phyloP scores from a whole-genome alignment of 768 basidiomycete species.

The Melanogaster broomeanus region DNA sequence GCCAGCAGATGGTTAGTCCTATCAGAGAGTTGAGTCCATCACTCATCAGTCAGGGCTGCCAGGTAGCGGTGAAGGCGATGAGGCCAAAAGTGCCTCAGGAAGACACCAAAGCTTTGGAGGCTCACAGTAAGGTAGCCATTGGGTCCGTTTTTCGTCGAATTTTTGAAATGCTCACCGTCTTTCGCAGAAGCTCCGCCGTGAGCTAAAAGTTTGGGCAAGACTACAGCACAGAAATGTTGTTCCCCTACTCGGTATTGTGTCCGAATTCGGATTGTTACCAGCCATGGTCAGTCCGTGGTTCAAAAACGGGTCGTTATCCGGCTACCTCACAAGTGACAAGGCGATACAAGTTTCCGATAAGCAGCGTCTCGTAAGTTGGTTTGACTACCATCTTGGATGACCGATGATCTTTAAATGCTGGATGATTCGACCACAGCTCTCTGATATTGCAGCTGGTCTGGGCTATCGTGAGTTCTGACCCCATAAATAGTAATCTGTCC shows the following conservation, averaged over 20 bases:
- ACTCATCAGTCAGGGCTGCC: background rate
- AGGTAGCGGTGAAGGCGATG: constrained; percentile 26
- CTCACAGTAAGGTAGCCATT: constrained; percentile 14
- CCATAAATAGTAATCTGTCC: background rate
- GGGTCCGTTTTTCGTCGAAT: background rate
- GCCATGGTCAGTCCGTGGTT: constrained; percentile 38
- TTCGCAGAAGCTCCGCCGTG: constrained; percentile 28
- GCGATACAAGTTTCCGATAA: background rate
- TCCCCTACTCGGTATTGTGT: constrained; percentile 30
- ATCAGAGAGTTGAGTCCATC: background rate
- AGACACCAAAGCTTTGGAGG: background rate
- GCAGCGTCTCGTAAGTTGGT: constrained; percentile 15
- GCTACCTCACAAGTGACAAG: constrained; percentile 15
- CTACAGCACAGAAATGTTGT: constrained; percentile 28
- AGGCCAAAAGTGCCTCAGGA: background rate
- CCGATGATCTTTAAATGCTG: background rate
- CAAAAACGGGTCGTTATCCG: constrained; percentile 23
- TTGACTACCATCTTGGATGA: background rate
- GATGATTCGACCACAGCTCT: constrained; percentile 10
- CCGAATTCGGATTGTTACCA: constrained; percentile 28
- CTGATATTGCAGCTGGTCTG: constrained; percentile 23
- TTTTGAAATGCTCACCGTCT: background rate
- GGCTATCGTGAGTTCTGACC: constrained; percentile 18
- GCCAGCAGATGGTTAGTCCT: constrained; percentile 5
- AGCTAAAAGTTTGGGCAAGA: constrained; percentile 20